phyloP scores from a whole-genome alignment of 108 stramenopile genomes.

The Cyclotella baltica region DNA sequence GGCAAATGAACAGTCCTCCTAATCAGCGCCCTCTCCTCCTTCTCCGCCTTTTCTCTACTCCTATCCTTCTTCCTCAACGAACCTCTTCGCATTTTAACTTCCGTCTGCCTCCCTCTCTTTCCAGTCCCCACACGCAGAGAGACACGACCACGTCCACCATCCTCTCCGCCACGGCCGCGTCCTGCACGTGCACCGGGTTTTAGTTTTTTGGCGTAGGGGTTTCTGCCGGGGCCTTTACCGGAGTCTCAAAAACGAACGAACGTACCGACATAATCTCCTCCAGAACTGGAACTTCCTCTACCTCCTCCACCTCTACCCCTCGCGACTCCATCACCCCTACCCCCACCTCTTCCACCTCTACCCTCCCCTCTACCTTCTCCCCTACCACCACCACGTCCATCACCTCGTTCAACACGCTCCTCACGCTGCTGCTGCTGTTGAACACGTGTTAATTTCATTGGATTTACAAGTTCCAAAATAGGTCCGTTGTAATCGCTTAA shows the following conservation, averaged over 20 bases:
- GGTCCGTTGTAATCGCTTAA: slow-evolving; percentile 38
- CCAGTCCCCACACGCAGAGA: slow-evolving; percentile 77
- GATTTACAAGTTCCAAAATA: slow-evolving; percentile 74
- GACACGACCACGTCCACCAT: slow-evolving; percentile 34
- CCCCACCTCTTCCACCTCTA: slow-evolving; percentile 27
- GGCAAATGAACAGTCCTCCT: slow-evolving; percentile 77
- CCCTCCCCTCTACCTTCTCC: slow-evolving; percentile 26
- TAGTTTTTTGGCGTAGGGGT: slow-evolving; percentile 33
- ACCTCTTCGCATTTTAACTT: slow-evolving; percentile 64
- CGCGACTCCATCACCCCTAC: slow-evolving; percentile 13
- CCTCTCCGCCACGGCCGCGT: slow-evolving; percentile 18
- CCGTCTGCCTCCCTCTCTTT: slow-evolving; percentile 65
- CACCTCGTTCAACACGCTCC: slow-evolving; percentile 11
- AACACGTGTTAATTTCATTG: slow-evolving; percentile 71
- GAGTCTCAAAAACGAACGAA: slow-evolving; percentile 20
- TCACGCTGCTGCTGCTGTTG: slow-evolving; percentile 19
- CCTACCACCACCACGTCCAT: slow-evolving; percentile 24
- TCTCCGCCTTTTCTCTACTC: slow-evolving; percentile 66
- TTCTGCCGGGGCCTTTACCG: slow-evolving; percentile 44
- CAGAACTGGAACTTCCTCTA: slow-evolving; percentile 10
- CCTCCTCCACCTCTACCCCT: slow-evolving; percentile 1
- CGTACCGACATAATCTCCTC: slow-evolving; percentile 1
- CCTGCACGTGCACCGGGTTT: slow-evolving; percentile 30
- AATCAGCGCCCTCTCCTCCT: slow-evolving; percentile 71
- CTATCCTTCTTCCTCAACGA: slow-evolving; percentile 80